Base-by-base conservation (phyloP, 129 eudicot species). In the Tagetes patula region DNA sequence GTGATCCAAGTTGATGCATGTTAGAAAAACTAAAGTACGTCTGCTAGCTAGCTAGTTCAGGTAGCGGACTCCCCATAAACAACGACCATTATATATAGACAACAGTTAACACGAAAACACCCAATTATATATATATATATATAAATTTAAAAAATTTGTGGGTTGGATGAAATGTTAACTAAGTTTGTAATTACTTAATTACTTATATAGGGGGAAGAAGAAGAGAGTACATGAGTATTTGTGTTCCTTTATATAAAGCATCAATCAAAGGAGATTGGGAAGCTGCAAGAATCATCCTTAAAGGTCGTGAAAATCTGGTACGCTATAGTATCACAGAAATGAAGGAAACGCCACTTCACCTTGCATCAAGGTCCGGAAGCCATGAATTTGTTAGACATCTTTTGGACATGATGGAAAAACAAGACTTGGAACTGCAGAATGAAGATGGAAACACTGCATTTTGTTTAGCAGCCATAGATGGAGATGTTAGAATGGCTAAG, bases 261-360 rank as follows among this genome's bases (percentile, higher is more conserved):
- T 68, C 75, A 48, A 48, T 74, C 14, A 27, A 58, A 33, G 84
- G 83, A 45, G 79, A 83, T 33, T 79, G 78, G 81, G 77, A 79
- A 56, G 33, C 20, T 31, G 87, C 54, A 1, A 40, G 49, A 45
- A 7, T 5, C 41, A 74, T 74, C 59, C 8, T 79, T 30, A 11
- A 1, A 1, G 12, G 2, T 14, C 71, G 56, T 7, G 56, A 66
- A 33, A 30, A 72, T 1, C 69, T 82, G 12, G 38, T 71, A 58
- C 45, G 76, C 7, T 75, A 55, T 52, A 61, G 76, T 63, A 75
- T 83, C 73, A 78, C 84, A 0, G 77, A 61, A n/a, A 71, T 74
- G 6, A 13, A 74, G 43, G 84, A 79, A n/a, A 82, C 84, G 9
- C 70, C 81, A 45, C 89, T 82, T 60, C 86, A 82, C 59, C 72